Conservation (phyloP, 352 stramenopile species). For the Pythium periplocum region DNA sequence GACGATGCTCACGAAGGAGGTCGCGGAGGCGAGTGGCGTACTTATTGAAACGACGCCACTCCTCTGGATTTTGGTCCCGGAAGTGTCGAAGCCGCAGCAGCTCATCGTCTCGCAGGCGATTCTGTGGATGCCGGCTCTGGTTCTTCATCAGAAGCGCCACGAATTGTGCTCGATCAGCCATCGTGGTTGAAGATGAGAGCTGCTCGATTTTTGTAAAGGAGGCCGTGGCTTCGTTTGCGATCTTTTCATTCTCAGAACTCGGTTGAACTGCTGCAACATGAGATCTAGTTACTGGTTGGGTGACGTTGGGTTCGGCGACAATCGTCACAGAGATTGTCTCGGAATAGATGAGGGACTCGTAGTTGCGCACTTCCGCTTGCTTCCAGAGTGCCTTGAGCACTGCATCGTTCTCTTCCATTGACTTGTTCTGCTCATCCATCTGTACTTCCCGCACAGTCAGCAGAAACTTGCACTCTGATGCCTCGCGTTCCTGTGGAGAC, state of each 20-base stretch:
- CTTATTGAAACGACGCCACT: constrained; percentile 2
- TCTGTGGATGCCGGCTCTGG: constrained; percentile 23
- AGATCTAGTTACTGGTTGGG: no score
- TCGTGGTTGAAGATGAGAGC: neutral
- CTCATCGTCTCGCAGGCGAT: constrained; percentile 21
- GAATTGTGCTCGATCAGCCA: constrained; percentile 16
- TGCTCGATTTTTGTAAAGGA: no score
- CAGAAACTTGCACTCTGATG: constrained; percentile 34
- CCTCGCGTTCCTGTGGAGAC: constrained; percentile 22
- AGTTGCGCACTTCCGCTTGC: constrained; percentile 14
- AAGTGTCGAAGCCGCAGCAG: constrained; percentile 12
- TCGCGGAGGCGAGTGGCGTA: constrained; percentile 11
- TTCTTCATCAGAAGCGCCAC: constrained; percentile 44
- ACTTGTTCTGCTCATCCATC: neutral
- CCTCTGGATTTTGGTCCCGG: neutral
- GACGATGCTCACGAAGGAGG: constrained; percentile 5
- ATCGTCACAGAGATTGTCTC: constrained; percentile 28
- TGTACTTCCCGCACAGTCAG: constrained; percentile 12
- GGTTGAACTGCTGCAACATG: no score
- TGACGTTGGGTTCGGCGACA: neutral
- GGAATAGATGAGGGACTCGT: constrained; percentile 23
- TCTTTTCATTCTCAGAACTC: no score
- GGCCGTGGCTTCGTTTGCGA: no score
- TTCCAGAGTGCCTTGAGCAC: constrained; percentile 27
- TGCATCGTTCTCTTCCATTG: neutral